Evolutionary conservation across 2,329 filamentous ascomycete species (phyloP).

Genomic region (Sporothrix phasma): DNA sequence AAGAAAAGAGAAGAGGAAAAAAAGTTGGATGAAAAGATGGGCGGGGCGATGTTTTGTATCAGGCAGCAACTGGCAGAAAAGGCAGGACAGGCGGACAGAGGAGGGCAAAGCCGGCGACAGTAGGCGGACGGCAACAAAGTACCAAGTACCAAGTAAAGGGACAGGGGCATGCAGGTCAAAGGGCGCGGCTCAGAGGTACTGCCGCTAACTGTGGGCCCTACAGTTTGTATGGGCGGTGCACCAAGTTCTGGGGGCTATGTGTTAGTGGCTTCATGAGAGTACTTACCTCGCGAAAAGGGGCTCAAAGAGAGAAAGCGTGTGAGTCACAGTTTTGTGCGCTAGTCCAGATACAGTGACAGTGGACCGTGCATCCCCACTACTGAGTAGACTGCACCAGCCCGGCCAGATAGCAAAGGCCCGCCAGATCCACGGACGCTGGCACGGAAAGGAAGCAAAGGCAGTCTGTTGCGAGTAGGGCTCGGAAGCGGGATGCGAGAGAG

Average conservation of each 20-base stretch:
- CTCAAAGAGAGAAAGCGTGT: constrained; percentile 9
- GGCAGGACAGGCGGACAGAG: not conserved
- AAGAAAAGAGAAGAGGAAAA: constrained; percentile 28
- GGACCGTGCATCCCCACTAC: constrained; percentile 2
- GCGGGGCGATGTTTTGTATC: constrained; percentile 33
- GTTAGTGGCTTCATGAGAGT: not conserved
- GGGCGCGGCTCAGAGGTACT: constrained; percentile 6
- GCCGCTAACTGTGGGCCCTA: not conserved
- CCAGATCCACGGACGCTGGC: constrained; percentile 2
- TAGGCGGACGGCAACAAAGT: not conserved
- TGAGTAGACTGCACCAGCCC: constrained; percentile 2
- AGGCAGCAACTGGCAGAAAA: constrained; percentile 20
- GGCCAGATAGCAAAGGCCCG: constrained; percentile 11
- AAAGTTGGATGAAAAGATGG: constrained; percentile 20
- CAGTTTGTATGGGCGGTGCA: not conserved
- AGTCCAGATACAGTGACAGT: not conserved
- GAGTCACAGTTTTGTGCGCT: constrained; percentile 10
- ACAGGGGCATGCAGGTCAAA: constrained; percentile 6
- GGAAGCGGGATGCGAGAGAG: too few species aligned
- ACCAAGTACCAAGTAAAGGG: too few species aligned
- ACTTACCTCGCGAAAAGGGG: constrained; percentile 6
- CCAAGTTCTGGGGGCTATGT: not conserved
- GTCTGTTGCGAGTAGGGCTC: too few species aligned
- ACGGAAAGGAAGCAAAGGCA: not conserved
- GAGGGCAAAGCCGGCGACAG: not conserved